These are phyloP conservation scores for Gymnopilus junonius DNA, from an alignment of 768 basidiomycete species.

Conservation along the genomic window DNA sequence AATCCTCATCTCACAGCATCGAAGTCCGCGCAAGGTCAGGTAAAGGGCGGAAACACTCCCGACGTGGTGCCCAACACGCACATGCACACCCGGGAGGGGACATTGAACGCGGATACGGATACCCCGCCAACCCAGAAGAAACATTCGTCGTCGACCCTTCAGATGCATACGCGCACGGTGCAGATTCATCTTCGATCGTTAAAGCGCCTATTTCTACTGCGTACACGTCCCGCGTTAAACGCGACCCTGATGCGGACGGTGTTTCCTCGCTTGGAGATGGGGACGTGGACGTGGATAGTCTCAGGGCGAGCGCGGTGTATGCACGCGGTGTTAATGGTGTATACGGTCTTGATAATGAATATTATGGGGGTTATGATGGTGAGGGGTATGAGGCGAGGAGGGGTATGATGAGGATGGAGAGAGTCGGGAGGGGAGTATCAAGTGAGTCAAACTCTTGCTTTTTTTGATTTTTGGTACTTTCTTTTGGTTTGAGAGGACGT, in stretches of 20 bases:
- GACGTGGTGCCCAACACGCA: neutral
- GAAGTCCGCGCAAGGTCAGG: neutral
- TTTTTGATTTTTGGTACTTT: neutral
- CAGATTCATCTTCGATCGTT: neutral
- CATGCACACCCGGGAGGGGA: neutral
- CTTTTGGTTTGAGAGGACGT: neutral
- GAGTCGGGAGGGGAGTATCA: constrained; percentile 28
- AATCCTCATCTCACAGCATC: neutral
- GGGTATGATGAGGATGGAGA: constrained; percentile 9
- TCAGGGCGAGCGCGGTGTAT: neutral
- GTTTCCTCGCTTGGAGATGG: neutral
- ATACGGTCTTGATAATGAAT: neutral
- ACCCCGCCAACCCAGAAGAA: neutral
- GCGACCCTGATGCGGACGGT: no score
- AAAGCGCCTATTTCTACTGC: no score
- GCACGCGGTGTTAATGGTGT: neutral
- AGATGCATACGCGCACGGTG: neutral
- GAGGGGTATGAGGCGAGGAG: constrained; percentile 5
- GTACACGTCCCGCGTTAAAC: no score
- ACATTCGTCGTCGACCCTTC: neutral
- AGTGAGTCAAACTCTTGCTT: constrained; percentile 19
- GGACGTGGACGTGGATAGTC: neutral
- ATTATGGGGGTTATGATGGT: constrained; percentile 1
- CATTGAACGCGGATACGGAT: neutral
- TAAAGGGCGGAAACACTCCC: neutral